Base-by-base conservation (phyloP, 164 flowering plant species). In the Piper longum region DNA sequence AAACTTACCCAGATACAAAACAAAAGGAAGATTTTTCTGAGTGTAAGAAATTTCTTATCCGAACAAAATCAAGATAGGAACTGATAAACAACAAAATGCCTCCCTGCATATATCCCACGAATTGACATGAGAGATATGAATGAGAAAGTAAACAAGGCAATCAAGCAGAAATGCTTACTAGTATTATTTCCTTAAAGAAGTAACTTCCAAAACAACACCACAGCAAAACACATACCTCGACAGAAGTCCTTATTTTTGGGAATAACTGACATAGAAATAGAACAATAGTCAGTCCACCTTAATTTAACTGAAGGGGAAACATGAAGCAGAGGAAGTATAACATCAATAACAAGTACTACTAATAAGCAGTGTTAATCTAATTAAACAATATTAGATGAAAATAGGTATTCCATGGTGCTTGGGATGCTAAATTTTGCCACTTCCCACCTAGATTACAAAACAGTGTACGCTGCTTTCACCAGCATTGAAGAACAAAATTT, bases 1-100 rank as follows among this genome's bases (percentile, higher is more conserved):
- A 12, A 69, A 56, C 93, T 83, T 80, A 92, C 98, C 89, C 98
- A 41, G 83, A 83, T 43, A 92, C 80, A 66, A 83, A 72, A 70
- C 98, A 92, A 70, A 86, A 85, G 58, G 93, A 85, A 57, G 96
- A 88, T 70, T 79, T 76, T 62, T 92, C 91, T 8, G 87, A 77
- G 73, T 84, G 86, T 78, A 93, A 74, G 66, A 83, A 93, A 63
- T 85, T 88, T 16, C 96, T 79, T 61, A 93, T 18, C 51, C 91
- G 84, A 59, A 88, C 83, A 77, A 78, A 93, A 67, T 93, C 97
- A 62, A 86, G 81, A 72, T 90, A 88, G 36, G 96, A 86, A 75
- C 86, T 84, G 69, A 81, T 73, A 74, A 93, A 92, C 60, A 92
- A 57, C 96, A 93, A 83, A 12, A 78, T 72, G 16, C 99, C 99